A percentile compares a stretch with the other conserved stretches of the same genome.
Conservation (phyloP, 2,329 filamentous ascomycete genomes). For the Aspergillus sp. region DNA sequence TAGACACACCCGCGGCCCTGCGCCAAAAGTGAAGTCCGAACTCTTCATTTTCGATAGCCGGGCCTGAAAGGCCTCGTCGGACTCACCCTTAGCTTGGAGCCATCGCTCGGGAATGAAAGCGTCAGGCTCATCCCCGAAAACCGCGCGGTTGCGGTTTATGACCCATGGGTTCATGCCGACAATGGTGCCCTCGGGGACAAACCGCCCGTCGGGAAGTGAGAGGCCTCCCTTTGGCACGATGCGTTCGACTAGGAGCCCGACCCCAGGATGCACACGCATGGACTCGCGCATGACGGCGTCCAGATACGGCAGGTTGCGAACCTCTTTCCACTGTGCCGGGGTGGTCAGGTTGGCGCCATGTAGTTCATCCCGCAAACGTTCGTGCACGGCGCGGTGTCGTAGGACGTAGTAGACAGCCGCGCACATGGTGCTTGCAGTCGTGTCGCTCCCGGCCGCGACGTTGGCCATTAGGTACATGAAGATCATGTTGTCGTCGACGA, state of each 20-base stretch:
- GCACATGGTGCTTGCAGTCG: conserved; percentile 27
- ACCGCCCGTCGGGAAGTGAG: conserved; percentile 20
- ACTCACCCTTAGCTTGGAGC: conserved; percentile 11
- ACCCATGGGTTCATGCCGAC: conserved; percentile 62
- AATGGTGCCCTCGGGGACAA: conserved; percentile 26
- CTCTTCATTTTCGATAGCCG: conserved; percentile 13
- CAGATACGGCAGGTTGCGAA: conserved; percentile 32
- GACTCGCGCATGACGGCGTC: conserved; percentile 46
- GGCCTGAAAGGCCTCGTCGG: conserved; percentile 5
- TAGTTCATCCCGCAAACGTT: conserved; percentile 11
- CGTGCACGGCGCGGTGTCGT: conserved; percentile 8
- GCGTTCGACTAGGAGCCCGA: conserved; percentile 43
- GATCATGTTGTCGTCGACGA: conserved; percentile 29
- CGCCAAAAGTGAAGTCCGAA: conserved; percentile 13
- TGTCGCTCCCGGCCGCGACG: conserved; percentile 32
- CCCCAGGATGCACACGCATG: conserved; percentile 41
- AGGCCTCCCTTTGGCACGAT: conserved; percentile 34
- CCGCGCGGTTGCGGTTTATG: conserved; percentile 55
- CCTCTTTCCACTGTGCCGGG: conserved; percentile 11
- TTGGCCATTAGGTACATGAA: conserved; percentile 26
- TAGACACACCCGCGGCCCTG: conserved; percentile 11
- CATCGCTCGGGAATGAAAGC: conserved; percentile 34
- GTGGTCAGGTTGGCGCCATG: conserved; percentile 7
- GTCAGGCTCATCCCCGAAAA: conserved; percentile 61
- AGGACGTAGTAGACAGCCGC: conserved; percentile 18